phyloP scores from a whole-genome alignment of 2,329 filamentous ascomycete genomes.

The Thielaviopsis ethacetica region DNA sequence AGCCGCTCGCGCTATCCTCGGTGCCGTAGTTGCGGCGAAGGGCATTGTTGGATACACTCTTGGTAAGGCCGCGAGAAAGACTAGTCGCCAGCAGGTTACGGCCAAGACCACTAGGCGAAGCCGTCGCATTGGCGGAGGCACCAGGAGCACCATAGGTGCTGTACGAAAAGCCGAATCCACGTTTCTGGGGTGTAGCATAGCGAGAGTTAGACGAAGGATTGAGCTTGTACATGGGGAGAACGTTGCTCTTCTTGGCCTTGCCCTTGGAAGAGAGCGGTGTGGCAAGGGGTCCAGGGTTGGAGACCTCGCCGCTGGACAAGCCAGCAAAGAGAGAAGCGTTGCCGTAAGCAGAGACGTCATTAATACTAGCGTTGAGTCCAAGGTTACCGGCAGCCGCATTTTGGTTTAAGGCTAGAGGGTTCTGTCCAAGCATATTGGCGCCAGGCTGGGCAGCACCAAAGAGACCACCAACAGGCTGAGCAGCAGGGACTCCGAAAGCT shows the following conservation, averaged over 20 bases:
- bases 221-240: conserved; percentile 74
- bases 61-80: conserved; percentile 56
- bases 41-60: conserved; percentile 79
- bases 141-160: conserved; percentile 77
- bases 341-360: conserved; percentile 77
- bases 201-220: conserved; percentile 67
- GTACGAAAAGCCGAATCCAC: conserved; percentile 83
- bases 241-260: conserved; percentile 62
- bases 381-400: conserved; percentile 28
- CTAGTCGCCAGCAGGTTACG: conserved; percentile 51
- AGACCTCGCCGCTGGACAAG: conserved; percentile 43
- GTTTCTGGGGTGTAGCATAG: conserved; percentile 68
- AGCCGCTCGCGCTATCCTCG: conserved; percentile 38
- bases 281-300: conserved; percentile 74
- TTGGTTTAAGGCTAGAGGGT: conserved; percentile 29
- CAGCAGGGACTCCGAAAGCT: conserved; percentile 36
- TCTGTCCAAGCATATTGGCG: conserved; percentile 32
- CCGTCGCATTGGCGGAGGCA: conserved; percentile 45
- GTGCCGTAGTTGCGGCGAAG: conserved; percentile 65
- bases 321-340: conserved; percentile 72
- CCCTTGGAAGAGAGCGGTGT: conserved; percentile 66
- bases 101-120: conserved; percentile 48
- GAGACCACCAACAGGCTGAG: conserved; percentile 28
- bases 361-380: conserved; percentile 60
- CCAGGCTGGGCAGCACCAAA: conserved; percentile 26